Evolutionary conservation across 495 filamentous ascomycete genomes (phyloP).

Genomic region (Xylaria castorea): DNA sequence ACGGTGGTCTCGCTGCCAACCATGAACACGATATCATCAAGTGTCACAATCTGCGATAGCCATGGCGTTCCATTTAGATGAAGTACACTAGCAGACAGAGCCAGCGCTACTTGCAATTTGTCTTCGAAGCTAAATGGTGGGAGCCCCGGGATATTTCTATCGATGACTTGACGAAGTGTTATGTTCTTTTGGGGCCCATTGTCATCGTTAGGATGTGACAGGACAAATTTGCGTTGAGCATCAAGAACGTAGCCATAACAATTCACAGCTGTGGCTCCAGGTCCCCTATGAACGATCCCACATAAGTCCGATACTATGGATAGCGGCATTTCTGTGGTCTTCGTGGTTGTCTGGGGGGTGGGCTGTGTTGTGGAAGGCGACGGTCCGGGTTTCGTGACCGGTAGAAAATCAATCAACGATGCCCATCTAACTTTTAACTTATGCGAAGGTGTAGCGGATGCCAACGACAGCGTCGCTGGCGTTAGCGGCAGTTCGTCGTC

Average conservation of each 20-base stretch:
- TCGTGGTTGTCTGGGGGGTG: background rate
- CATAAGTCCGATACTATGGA: background rate
- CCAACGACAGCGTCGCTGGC: background rate
- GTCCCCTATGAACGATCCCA: background rate
- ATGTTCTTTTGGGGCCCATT: background rate
- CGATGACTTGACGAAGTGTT: conserved; percentile 13
- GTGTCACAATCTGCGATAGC: conserved; percentile 26
- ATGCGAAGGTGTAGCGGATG: background rate
- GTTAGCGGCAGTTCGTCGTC: background rate
- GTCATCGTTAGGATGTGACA: background rate
- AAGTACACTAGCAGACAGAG: conserved; percentile 22
- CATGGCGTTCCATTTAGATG: conserved; percentile 28
- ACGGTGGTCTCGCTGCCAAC: background rate
- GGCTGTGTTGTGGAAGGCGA: too few relatives aligned
- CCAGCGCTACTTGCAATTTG: conserved; percentile 27
- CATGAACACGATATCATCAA: conserved; percentile 27
- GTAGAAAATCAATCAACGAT: background rate
- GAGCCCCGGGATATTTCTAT: background rate
- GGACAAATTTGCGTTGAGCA: background rate
- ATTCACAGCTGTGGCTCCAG: background rate
- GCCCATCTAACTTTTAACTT: background rate
- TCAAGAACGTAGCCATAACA: background rate
- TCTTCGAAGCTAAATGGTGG: background rate
- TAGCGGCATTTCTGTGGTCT: background rate
- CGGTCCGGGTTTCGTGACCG: background rate